Evolutionary conservation across 192 early-diverging fungal species (phyloP), one percentile per base, ranked within the genome.

Genomic region (Backusella morwellensis): DNA sequence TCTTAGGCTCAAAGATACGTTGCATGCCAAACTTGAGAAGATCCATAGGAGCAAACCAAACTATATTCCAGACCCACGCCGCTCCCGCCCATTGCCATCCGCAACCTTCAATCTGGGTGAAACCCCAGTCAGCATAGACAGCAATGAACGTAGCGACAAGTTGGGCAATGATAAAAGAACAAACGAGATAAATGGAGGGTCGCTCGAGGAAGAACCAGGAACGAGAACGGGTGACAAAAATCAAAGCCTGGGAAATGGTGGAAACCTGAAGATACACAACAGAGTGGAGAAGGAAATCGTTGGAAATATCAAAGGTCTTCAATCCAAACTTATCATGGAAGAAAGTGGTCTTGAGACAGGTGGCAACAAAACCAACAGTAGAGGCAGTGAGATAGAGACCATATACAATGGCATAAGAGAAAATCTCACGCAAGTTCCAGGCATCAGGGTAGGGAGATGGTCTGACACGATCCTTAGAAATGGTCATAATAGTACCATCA

Each of bases 401-500:
- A 75, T 95, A 94, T 59, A 93, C 89, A 74, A 97, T 92, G 41
- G 95, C 94, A 71, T 93, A 92, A 34, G 89, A 81, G 84, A 96
- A 88, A 82, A 97, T 94, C 85, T 97, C 93, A 71, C 89, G 87
- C 74, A 97, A 87, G 73, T 95, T 92, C 96, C 96, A 97, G 75
- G 95, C 88, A 86, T 95, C 92, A 52, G 95, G 95, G 75, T 85
- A 84, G 76, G 89, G 87, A 42, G 94, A 95, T 74, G 94, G 92
- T 42, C 85, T 85, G 68, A 95, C 94, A 74, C 90, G 91, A 80
- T 97, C 96, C 44, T 91, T 92, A 68, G 96, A 93, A 74, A 97
- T 97, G 76, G 93, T 95, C 88, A 97, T 89, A 81, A 95, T 96
- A 56, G 96, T 95, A 80, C 93, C 95, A 80, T 97, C 96, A 87